Evolutionary conservation across 139 green algal species (phyloP), one percentile per base, ranked within the genome.

Genomic region (Chlamydomonas urium): DNA sequence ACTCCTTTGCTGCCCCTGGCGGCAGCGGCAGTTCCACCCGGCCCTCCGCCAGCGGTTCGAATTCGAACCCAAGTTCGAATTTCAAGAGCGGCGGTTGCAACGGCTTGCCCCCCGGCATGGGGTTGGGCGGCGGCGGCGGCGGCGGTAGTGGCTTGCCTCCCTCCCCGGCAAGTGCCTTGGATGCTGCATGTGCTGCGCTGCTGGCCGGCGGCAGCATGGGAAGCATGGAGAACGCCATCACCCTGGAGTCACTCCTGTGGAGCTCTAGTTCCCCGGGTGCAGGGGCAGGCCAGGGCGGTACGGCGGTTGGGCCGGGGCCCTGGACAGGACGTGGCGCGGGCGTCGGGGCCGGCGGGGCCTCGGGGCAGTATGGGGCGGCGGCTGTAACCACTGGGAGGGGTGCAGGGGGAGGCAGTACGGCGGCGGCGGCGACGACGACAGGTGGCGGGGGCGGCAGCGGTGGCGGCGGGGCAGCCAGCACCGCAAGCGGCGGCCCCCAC

Each of bases 161-260:
- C 10, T 63, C 53, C 10, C 53, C 62, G 4, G 62, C 37, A 26
- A 47, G n/a, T 50, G 65, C 65, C 4, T n/a, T 72, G 38, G 37
- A 61, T 10, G 37, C n/a, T n/a, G 26, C 38, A 6, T 72, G n/a
- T n/a, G n/a, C 42, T 19, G 36, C 37, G n/a, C 36, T 60, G 37
- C 65, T 61, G n/a, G 37, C 5, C 45, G 38, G 38, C 3, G 61
- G 65, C 65, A 29, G 37, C 65, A 17, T 5, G 34, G 14, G 37
- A 4, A 72, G 65, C 45, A 61, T 33, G 10, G 24, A 21, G 17
- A 21, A 21, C 26, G 21, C 58, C 31, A 19, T 14, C 8, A n/a
- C 32, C 3, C 61, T 34, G 6, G 61, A 42, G 19, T 28, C 61
- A 2, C 61, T 69, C 6, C 48, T 32, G 4, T 71, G 65, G 37